Conservation (phyloP, 2,329 filamentous ascomycete genomes). For the Berkeleyomyces basicola region DNA sequence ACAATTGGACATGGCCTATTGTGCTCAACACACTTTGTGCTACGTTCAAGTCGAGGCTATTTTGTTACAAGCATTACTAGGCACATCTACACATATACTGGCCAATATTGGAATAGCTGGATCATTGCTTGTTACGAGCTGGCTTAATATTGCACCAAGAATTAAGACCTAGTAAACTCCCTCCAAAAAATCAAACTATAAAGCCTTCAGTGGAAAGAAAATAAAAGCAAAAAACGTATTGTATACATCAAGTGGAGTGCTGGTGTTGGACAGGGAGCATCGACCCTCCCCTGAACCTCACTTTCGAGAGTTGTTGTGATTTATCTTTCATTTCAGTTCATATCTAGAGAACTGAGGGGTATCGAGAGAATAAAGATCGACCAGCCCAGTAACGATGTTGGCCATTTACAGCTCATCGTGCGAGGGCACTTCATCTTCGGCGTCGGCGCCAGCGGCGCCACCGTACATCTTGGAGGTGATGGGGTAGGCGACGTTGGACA, state of each 20-base stretch:
- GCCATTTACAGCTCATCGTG: constrained; percentile 65
- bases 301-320: constrained; percentile 6
- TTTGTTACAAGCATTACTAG: not conserved
- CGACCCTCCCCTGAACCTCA: not conserved
- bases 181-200: not conserved
- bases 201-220: constrained; percentile 18
- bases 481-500: constrained; percentile 89
- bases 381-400: not conserved
- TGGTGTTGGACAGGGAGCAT: not conserved
- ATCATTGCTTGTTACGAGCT: not conserved
- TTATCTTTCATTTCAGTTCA: constrained; percentile 13
- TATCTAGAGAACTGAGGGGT: constrained; percentile 4
- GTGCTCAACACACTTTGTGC: no score
- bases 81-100: not conserved
- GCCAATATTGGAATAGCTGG: not conserved
- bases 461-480: constrained; percentile 97
- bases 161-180: not conserved
- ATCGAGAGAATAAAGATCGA: constrained; percentile 1
- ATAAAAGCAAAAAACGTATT: not conserved
- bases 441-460: constrained; percentile 44
- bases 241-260: not conserved
- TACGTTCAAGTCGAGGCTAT: no score
- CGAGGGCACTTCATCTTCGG: constrained; percentile 49
- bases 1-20: no score
- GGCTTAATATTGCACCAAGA: not conserved